A percentile compares a stretch with the other conserved stretches of the same genome.
phyloP scores from a whole-genome alignment of 1,284 basidiomycete species.

The Trichosporon faecale region DNA sequence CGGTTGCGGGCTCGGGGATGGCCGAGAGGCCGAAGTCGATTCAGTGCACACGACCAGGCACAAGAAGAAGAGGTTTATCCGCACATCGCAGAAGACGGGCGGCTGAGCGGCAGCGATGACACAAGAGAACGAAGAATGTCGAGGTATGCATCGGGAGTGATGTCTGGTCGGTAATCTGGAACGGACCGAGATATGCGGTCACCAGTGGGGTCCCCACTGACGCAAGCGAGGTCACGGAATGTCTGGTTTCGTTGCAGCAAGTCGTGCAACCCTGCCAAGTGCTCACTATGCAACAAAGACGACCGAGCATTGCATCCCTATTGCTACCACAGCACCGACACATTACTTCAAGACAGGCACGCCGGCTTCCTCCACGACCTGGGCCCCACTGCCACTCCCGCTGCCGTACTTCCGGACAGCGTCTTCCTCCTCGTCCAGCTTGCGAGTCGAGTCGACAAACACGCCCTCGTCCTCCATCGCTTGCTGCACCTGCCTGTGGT shows the following conservation, averaged over 20 bases:
- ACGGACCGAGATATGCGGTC: neutral
- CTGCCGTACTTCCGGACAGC: neutral
- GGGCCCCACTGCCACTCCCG: neutral
- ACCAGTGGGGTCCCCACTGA: neutral
- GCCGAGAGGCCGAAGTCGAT: neutral
- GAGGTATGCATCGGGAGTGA: neutral
- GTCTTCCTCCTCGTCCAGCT: neutral
- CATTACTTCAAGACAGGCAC: neutral
- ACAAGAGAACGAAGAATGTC: neutral
- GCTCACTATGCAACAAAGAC: neutral
- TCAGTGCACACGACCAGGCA: neutral
- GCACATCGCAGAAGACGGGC: neutral
- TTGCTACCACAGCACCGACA: neutral
- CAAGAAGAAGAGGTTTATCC: neutral
- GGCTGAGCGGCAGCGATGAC: neutral
- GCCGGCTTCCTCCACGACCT: neutral
- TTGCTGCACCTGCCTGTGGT: neutral
- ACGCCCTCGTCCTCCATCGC: neutral
- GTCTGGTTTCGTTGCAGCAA: no score
- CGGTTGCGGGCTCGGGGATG: neutral
- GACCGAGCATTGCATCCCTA: neutral
- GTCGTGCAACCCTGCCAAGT: no score
- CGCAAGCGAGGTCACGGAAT: neutral
- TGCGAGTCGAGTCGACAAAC: neutral
- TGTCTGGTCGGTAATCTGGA: neutral